Evolutionary conservation across 1,284 basidiomycete genomes (phyloP), one percentile per base, ranked within the genome.

Genomic region (Cyathus pygmaeus): DNA sequence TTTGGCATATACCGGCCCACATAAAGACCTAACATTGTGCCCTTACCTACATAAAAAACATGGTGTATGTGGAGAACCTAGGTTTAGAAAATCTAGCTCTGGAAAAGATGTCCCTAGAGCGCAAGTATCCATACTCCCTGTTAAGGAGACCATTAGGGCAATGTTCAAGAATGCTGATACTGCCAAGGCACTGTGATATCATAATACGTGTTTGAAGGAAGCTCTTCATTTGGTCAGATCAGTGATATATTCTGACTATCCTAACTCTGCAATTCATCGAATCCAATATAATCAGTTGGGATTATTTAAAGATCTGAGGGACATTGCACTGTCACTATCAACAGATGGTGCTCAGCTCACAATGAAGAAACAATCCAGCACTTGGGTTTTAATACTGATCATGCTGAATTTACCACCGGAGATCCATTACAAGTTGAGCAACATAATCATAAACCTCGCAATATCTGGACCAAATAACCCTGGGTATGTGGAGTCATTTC

Each of bases 331-430:
- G 53, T 71, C 69, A 26, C 56, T 76, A 6, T 75, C 72, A 23
- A 71, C 65, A 4, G 74, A 76, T 65, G 73, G 74, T 46, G 72
- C 71, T 17, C 72, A 76, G 55, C 57, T 76, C 7, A 75, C 73
- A 52, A 63, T 72, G 60, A 76, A 76, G 50, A 76, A 76, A 59
- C 70, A 71, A 27, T 76, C 73, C 17, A 73, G 72, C 53, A 73
- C 69, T 3, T 76, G 70, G 71, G 24, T 75, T 11, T n/a, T 70
- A 2, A 67, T 71, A 15, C 30, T 76, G 2, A 65, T 73, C 31
- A 42, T 75, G 2, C 59, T 75, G 9, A 72, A 71, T 51, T 55
- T 76, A 1, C 73, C 72, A 23, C 29, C 66, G 27, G 61, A 64
- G 42, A 59, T 73, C 10, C 68, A 67, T 4, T 72, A 68, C 53